phyloP scores from a whole-genome alignment of 2,329 filamentous ascomycete genomes.

The Exophiala mesophila region DNA sequence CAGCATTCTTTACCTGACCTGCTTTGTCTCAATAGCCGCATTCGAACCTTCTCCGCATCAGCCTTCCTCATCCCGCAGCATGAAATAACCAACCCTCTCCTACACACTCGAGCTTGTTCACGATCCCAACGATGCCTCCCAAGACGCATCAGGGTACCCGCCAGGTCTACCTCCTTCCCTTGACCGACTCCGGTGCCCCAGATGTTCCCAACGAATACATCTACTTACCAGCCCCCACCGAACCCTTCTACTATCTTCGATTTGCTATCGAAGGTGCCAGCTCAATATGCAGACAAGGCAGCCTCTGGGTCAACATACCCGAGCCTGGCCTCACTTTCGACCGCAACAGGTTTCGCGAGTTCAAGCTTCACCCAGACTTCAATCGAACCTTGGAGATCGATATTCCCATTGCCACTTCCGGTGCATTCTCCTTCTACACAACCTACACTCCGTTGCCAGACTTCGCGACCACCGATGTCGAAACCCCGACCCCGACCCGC shows the following conservation, averaged over 20 bases:
- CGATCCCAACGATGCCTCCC: slow-evolving; percentile 19
- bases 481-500: slow-evolving; percentile 53
- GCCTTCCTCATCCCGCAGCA: too few species aligned
- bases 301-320: slow-evolving; percentile 94
- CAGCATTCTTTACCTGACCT: too few species aligned
- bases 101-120: too few species aligned
- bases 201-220: slow-evolving; percentile 86
- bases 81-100: too few species aligned
- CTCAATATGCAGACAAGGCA: slow-evolving; percentile 90
- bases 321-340: slow-evolving; percentile 69
- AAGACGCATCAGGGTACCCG: slow-evolving; percentile 24
- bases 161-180: slow-evolving; percentile 77
- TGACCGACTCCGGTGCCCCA: slow-evolving; percentile 90
- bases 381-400: slow-evolving; percentile 87
- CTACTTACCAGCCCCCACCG: slow-evolving; percentile 73
- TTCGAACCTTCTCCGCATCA: too few species aligned
- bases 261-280: slow-evolving; percentile 37
- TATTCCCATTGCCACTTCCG: slow-evolving; percentile 73
- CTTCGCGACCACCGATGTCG: slow-evolving; percentile 56
- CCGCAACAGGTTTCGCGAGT: slow-evolving; percentile 71
- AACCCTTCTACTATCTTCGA: slow-evolving; percentile 57
- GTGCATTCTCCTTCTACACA: slow-evolving; percentile 90
- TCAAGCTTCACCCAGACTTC: slow-evolving; percentile 83
- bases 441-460: slow-evolving; percentile 84
- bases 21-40: too few species aligned